Percentiles rank a stretch among this genome's conserved stretches.
phyloP scores from a whole-genome alignment of 2,329 filamentous ascomycete species.

The Elsinoe arachidis region DNA sequence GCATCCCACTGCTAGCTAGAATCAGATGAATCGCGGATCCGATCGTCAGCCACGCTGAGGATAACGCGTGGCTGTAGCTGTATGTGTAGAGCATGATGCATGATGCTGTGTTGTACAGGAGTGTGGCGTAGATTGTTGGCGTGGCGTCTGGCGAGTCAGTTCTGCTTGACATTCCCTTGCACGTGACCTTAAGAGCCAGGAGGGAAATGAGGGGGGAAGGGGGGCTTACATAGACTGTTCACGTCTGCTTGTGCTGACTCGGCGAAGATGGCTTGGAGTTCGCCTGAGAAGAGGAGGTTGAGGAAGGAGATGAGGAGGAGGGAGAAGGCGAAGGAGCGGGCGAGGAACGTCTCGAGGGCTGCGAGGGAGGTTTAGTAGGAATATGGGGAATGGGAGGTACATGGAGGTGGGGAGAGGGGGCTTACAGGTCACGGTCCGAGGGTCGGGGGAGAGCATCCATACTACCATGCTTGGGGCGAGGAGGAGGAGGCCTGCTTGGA shows the following conservation, averaged over 20 bases:
- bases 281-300: slow-evolving; percentile 56
- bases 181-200: too few species aligned
- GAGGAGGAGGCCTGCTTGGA: slow-evolving; percentile 43
- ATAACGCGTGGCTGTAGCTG: slow-evolving; percentile 47
- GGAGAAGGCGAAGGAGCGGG: slow-evolving; percentile 57
- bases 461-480: slow-evolving; percentile 51
- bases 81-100: slow-evolving; percentile 59
- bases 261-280: slow-evolving; percentile 13
- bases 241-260: not conserved
- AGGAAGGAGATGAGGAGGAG: slow-evolving; percentile 55
- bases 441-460: slow-evolving; percentile 50
- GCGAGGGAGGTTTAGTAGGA: not conserved
- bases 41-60: slow-evolving; percentile 48
- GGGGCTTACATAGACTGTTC: slow-evolving; percentile 5
- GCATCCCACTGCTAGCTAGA: slow-evolving; percentile 54
- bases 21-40: slow-evolving; percentile 40
- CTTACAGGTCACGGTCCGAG: slow-evolving; percentile 45
- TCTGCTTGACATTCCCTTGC: too few species aligned
- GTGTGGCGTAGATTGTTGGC: slow-evolving; percentile 58
- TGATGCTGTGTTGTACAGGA: slow-evolving; percentile 52
- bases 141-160: slow-evolving; percentile 37
- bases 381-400: not conserved
- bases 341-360: slow-evolving; percentile 61
- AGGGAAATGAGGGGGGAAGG: too few species aligned
- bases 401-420: not conserved